Evolutionary conservation across 495 filamentous ascomycete species (phyloP), one percentile per base, ranked within the genome.

Genomic region (Penicillium soppii): DNA sequence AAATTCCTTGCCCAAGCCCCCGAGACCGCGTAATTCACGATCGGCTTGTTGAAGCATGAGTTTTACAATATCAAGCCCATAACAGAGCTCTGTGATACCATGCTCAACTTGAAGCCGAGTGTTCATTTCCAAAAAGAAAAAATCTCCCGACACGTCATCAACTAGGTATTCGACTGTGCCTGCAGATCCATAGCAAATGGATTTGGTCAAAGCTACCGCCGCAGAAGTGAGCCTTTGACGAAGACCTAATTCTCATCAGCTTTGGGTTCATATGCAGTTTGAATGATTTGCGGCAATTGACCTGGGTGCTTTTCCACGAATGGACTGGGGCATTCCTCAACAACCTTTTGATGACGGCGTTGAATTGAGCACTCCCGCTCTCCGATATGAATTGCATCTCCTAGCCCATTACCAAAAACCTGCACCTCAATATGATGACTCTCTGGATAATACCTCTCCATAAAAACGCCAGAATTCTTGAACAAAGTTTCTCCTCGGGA

Each of bases 121-220:
- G 57, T 87, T 87, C 80, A 88, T 83, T 57, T 88, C 84, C 4
- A 87, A 69, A 52, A 88, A 88, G 63, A 81, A 88, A 65, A 83
- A 84, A 8, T 76, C 70, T 0, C 71, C 74, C 0, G 74, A 76
- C 27, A 70, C 64, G 46, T 83, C 82, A 55, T 88, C 81, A 9
- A 86, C 80, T 2, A 88, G 72, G 56, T 76, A 88, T 57, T 87
- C 83, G 12, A 88, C 71, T 0, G 84, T 88, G 0, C 84, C 84
- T 4, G 78, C 82, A 5, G 74, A 79, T 12, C 65, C 70, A 50
- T 87, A 86, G n/a, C 75, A 71, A 23, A 85, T 72, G 3, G 71
- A 74, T 39, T 74, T 63, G 1, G 78, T 75, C 6, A 82, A 65
- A 17, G 59, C 61, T 8, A 81, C 71, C 6, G 83, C 82, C 22